Evolutionary conservation across 1,284 basidiomycete species (phyloP).

Genomic region (Agaricales sp.): DNA sequence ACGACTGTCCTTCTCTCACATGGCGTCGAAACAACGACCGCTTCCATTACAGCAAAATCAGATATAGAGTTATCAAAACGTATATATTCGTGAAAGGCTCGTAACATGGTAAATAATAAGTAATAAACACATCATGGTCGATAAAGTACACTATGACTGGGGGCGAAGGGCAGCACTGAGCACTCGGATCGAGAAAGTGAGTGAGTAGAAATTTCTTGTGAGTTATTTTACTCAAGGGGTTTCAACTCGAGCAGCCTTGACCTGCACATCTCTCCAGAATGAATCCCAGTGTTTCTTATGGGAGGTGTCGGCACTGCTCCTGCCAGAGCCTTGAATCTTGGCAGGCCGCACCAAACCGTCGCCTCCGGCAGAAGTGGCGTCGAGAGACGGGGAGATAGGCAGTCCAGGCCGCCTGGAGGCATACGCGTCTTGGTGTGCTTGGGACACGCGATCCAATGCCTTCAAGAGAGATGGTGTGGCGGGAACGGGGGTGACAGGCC

Average conservation of each 20-base stretch:
- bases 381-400: not conserved
- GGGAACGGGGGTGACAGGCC: slow-evolving; percentile 32
- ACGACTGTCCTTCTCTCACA: not conserved
- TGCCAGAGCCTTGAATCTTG: slow-evolving; percentile 10
- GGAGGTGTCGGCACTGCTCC: slow-evolving; percentile 10
- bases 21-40: not conserved
- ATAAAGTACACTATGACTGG: too few species aligned
- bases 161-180: too few species aligned
- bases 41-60: too few species aligned
- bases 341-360: slow-evolving; percentile 7
- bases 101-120: too few species aligned
- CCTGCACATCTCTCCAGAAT: slow-evolving; percentile 36
- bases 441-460: slow-evolving; percentile 43
- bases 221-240: not conserved
- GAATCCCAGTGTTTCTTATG: slow-evolving; percentile 31
- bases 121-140: too few species aligned
- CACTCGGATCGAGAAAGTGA: not conserved
- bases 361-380: slow-evolving; percentile 1
- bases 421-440: slow-evolving; percentile 43
- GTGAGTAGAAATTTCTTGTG: not conserved
- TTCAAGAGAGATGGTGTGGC: slow-evolving; percentile 52
- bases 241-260: slow-evolving; percentile 18
- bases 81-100: too few species aligned
- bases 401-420: slow-evolving; percentile 10
- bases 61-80: too few species aligned